These are phyloP conservation scores for Neonectria faginata DNA, from an alignment of 2,329 filamentous ascomycete species.

Conservation along the genomic window DNA sequence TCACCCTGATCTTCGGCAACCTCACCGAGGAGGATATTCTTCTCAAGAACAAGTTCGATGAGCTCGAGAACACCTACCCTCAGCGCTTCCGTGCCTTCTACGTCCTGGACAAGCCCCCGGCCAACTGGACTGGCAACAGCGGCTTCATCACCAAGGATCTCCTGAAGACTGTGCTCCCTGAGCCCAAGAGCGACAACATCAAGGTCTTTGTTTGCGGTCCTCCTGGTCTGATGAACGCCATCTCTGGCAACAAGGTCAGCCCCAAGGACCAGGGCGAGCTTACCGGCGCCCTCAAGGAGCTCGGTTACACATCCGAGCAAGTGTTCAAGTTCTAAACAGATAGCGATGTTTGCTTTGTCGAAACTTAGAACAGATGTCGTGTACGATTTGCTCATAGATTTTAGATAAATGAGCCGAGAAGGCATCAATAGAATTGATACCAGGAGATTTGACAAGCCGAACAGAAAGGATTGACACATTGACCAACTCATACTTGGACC, in stretches of 20 bases:
- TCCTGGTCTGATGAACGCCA: slow-evolving; percentile 90
- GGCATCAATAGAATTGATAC: slow-evolving; percentile 41
- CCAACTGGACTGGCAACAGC: slow-evolving; percentile 80
- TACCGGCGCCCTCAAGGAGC: slow-evolving; percentile 81
- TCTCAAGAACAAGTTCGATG: slow-evolving; percentile 83
- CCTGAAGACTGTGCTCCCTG: slow-evolving; percentile 92
- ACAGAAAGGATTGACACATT: neutral
- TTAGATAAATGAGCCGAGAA: slow-evolving; percentile 34
- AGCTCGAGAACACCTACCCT: slow-evolving; percentile 95
- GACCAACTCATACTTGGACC: neutral
- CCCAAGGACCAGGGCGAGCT: slow-evolving; percentile 96
- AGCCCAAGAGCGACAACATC: slow-evolving; percentile 90
- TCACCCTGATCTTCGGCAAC: slow-evolving; percentile 95
- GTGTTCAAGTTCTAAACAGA: slow-evolving; percentile 87
- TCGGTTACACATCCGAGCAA: slow-evolving; percentile 78
- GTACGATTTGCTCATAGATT: slow-evolving; percentile 46
- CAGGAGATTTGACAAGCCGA: neutral
- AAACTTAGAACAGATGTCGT: slow-evolving; percentile 26
- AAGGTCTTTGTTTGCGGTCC: slow-evolving; percentile 98
- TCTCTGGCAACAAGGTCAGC: slow-evolving; percentile 90
- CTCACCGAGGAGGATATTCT: slow-evolving; percentile 90
- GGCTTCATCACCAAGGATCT: slow-evolving; percentile 92
- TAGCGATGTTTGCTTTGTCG: slow-evolving; percentile 24
- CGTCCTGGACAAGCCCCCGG: slow-evolving; percentile 85
- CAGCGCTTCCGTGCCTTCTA: slow-evolving; percentile 97